Evolutionary conservation across 306 rosid species (phyloP).

Genomic region (Myrica gale): DNA sequence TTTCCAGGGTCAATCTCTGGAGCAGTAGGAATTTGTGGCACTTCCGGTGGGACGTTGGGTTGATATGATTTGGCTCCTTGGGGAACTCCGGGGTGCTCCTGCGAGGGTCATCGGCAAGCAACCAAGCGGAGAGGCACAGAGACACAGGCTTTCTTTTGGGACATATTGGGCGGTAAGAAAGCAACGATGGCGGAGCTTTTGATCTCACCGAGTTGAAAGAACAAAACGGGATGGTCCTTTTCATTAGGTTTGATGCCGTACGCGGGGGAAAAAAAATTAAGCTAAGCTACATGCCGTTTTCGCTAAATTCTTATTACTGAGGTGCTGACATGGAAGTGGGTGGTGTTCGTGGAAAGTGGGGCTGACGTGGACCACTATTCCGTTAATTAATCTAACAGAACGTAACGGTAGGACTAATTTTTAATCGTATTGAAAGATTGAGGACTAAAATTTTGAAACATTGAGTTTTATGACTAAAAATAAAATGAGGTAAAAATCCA

Average conservation of each 20-base stretch:
- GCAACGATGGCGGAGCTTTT: neutral
- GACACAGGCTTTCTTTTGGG: neutral
- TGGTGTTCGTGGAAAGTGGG: too few species aligned
- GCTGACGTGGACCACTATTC: too few species aligned
- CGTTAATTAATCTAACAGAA: too few species aligned
- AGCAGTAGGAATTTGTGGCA: constrained; percentile 18
- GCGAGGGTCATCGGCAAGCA: neutral
- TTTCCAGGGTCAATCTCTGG: constrained; percentile 33
- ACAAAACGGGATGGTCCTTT: constrained; percentile 32
- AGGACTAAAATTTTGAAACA: too few species aligned
- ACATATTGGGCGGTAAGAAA: neutral
- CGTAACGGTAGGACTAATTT: too few species aligned
- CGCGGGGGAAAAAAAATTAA: too few species aligned
- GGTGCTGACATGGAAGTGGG: too few species aligned
- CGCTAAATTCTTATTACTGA: too few species aligned
- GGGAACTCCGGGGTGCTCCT: constrained; percentile 36
- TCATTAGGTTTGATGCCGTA: constrained; percentile 40
- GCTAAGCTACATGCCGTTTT: too few species aligned
- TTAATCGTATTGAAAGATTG: too few species aligned
- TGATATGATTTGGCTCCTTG: constrained; percentile 10
- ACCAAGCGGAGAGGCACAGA: neutral
- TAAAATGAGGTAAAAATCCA: too few species aligned
- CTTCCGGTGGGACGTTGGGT: constrained; percentile 34
- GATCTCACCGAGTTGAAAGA: neutral
- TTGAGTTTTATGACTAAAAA: too few species aligned